Base-by-base conservation (phyloP, 2,329 filamentous ascomycete genomes). In the Fusarium paranaense region DNA sequence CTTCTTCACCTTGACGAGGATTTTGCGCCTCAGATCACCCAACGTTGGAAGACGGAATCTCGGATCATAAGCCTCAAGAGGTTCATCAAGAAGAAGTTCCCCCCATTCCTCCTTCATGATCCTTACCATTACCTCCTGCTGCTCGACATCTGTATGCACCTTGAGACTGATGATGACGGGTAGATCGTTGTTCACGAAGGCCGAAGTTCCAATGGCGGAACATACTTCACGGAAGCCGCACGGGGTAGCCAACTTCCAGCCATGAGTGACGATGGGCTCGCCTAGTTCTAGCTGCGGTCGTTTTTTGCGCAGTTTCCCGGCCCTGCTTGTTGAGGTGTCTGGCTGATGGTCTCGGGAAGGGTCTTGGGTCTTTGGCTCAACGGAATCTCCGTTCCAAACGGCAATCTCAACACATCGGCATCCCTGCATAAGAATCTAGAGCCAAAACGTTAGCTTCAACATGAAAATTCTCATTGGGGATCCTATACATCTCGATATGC, bases 321-420 rank as follows among this genome's bases (percentile, higher is more conserved):
- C 30, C 18, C 4, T 11, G 16, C 16, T 30, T 6, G 0, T 20
- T 2, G 20, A 32, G 50, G 40, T 7, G n/a, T 22, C 13, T 11
- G 9, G 2, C 2, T 20, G 38, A 11, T 40, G 38, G 18, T 6
- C 10, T n/a, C 2, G 38, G n/a, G 38, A 6, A 11, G 18, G n/a
- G 5, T 13, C 10, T n/a, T 22, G 11, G 3, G 40, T 20, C 11
- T 42, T 4, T 7, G 6, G 40, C 11, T 13, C 20, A 22, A 42
- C 3, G 6, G 20, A 4, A 42, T 88, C 84, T 5, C 94, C 94
- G 81, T 98, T 94, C 94, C 95, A 97, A 2, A 98, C 95, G 79
- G 98, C 95, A 60, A 98, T 97, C 81, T 98, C 95, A 35, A 98
- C 94, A 78, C 95, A 98, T 67, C 95, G 91, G 80, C 95, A 97